These are phyloP conservation scores for Teratosphaeria gauchensis DNA, from an alignment of 2,329 filamentous ascomycete species.

Conservation along the genomic window DNA sequence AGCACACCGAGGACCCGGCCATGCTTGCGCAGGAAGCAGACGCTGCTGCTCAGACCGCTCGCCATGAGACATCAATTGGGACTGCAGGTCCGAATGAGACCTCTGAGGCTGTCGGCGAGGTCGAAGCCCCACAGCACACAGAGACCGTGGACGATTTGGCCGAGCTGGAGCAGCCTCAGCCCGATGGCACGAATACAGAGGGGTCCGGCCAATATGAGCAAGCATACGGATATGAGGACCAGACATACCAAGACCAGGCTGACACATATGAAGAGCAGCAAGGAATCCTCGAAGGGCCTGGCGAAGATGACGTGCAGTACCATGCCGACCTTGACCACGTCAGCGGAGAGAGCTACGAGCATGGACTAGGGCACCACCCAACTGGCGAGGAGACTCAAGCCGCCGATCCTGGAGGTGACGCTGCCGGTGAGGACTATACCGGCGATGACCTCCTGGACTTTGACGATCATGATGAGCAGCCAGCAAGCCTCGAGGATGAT, in stretches of 20 bases:
- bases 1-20: background rate
- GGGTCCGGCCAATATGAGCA: background rate
- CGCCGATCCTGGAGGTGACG: background rate
- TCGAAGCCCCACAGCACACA: background rate
- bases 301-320: slow-evolving; percentile 12
- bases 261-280: slow-evolving; percentile 8
- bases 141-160: background rate
- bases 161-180: background rate
- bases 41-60: background rate
- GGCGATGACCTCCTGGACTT: background rate
- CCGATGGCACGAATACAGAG: background rate
- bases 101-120: background rate
- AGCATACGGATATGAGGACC: slow-evolving; percentile 2
- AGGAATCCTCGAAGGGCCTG: slow-evolving; percentile 1
- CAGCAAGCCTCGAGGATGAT: background rate
- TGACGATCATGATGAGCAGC: background rate
- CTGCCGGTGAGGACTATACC: background rate
- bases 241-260: slow-evolving; percentile 4
- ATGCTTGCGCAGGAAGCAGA: background rate
- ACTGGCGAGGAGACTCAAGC: slow-evolving; percentile 1
- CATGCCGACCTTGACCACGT: slow-evolving; percentile 11
- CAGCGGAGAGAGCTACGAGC: slow-evolving; percentile 12
- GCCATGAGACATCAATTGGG: background rate
- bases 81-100: background rate
- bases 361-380: slow-evolving; percentile 7